Percentiles rank a stretch among this genome's conserved stretches.
Conservation (phyloP, 108 stramenopile species). For the Pseudonitzschia multiseries region DNA sequence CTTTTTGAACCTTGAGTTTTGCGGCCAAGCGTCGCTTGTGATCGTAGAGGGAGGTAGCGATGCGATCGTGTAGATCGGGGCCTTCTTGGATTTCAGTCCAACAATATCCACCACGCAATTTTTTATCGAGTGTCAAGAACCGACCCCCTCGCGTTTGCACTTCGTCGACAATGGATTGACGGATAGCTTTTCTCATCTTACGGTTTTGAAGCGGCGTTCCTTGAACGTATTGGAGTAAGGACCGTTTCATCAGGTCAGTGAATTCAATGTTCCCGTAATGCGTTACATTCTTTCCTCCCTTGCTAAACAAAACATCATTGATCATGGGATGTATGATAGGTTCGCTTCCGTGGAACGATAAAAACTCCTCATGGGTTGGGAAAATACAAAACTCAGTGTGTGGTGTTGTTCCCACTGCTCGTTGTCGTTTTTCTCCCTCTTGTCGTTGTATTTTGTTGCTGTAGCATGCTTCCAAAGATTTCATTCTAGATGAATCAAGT, state of each 20-base stretch:
- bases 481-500: slow-evolving; percentile 3
- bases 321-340: slow-evolving; percentile 14
- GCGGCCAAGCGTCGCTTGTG: slow-evolving; percentile 10
- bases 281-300: slow-evolving; percentile 10
- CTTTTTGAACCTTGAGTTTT: background rate
- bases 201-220: slow-evolving; percentile 5
- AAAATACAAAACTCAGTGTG: background rate
- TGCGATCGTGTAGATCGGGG: slow-evolving; percentile 13
- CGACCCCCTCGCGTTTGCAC: slow-evolving; percentile 8
- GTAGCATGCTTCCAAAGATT: slow-evolving; percentile 5
- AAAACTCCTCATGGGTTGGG: slow-evolving; percentile 11
- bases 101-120: slow-evolving; percentile 4
- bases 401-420: background rate
- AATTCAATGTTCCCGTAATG: slow-evolving; percentile 21
- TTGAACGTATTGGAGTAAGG: background rate
- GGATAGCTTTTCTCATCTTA: slow-evolving; percentile 3
- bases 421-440: background rate
- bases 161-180: slow-evolving; percentile 6
- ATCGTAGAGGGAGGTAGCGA: slow-evolving; percentile 20
- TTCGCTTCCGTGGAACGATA: background rate
- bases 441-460: slow-evolving; percentile 3
- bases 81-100: slow-evolving; percentile 9
- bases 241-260: slow-evolving; percentile 3
- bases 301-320: slow-evolving; percentile 20
- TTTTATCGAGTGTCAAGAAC: slow-evolving; percentile 9